These are phyloP conservation scores for Endoconidiophora polonica DNA, from an alignment of 2,329 filamentous ascomycete genomes.

Conservation along the genomic window DNA sequence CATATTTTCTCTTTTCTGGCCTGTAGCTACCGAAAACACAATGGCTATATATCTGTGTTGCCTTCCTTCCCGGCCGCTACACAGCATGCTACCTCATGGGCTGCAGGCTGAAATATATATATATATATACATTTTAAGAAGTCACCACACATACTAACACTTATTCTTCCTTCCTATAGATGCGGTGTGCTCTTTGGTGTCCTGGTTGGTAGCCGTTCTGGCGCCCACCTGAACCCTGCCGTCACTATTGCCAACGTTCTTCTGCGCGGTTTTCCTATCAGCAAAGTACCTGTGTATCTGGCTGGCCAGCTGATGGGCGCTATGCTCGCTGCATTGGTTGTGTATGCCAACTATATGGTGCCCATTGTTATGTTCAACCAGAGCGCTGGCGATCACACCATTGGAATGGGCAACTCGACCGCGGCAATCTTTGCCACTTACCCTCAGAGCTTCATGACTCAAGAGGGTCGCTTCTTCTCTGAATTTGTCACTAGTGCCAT, in stretches of 20 bases:
- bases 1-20: background rate
- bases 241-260: conserved; percentile 54
- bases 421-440: conserved; percentile 62
- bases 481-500: conserved; percentile 53
- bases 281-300: conserved; percentile 50
- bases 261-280: conserved; percentile 51
- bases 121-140: background rate
- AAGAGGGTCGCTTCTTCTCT: conserved; percentile 51
- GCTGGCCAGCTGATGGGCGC: conserved; percentile 50
- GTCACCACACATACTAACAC: conserved; percentile 2
- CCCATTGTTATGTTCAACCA: conserved; percentile 51
- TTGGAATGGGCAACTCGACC: conserved; percentile 39
- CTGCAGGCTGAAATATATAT: background rate
- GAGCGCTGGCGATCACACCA: conserved; percentile 41
- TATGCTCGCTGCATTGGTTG: conserved; percentile 42
- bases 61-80: background rate
- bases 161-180: conserved; percentile 18
- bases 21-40: background rate
- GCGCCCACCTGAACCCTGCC: conserved; percentile 54
- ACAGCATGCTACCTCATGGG: background rate
- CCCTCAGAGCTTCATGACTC: conserved; percentile 50
- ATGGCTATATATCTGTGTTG: background rate
- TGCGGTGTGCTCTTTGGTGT: conserved; percentile 54
- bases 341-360: conserved; percentile 46
- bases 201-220: conserved; percentile 48